Conservation (phyloP, 768 basidiomycete species). For the Trametes punicea region DNA sequence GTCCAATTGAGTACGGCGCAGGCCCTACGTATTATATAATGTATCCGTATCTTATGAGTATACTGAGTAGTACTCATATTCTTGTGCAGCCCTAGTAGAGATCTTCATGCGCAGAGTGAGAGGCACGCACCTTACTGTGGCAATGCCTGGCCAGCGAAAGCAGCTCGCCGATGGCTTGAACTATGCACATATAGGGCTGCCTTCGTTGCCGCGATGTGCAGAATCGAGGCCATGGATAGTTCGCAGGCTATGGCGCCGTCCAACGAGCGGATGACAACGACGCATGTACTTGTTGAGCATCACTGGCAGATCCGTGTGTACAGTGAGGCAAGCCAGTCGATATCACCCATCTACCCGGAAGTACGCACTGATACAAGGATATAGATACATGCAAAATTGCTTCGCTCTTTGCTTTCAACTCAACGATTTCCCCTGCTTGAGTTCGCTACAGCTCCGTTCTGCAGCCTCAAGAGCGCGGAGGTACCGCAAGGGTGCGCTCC, state of each 20-base stretch:
- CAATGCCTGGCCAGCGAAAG: too few species aligned
- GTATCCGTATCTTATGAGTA: too few species aligned
- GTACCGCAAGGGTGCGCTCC: constrained; percentile 44
- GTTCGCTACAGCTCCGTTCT: background rate
- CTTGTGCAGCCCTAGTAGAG: too few species aligned
- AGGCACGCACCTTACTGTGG: background rate
- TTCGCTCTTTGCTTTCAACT: background rate
- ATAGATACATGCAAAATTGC: background rate
- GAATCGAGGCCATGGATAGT: background rate
- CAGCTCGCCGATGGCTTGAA: too few species aligned
- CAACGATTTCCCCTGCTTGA: background rate
- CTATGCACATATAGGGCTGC: background rate
- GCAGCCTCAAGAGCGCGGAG: constrained; percentile 20
- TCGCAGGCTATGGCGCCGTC: too few species aligned
- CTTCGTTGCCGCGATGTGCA: background rate
- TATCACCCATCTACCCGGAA: background rate
- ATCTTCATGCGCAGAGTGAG: too few species aligned
- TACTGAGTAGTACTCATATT: too few species aligned
- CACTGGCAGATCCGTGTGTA: background rate
- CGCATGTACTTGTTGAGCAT: background rate
- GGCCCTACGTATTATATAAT: too few species aligned
- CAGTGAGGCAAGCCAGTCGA: too few species aligned
- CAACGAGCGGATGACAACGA: too few species aligned
- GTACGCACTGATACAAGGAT: background rate
- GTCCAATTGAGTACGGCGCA: too few species aligned